phyloP scores from a whole-genome alignment of 495 filamentous ascomycete genomes.

The Tuber borchii region DNA sequence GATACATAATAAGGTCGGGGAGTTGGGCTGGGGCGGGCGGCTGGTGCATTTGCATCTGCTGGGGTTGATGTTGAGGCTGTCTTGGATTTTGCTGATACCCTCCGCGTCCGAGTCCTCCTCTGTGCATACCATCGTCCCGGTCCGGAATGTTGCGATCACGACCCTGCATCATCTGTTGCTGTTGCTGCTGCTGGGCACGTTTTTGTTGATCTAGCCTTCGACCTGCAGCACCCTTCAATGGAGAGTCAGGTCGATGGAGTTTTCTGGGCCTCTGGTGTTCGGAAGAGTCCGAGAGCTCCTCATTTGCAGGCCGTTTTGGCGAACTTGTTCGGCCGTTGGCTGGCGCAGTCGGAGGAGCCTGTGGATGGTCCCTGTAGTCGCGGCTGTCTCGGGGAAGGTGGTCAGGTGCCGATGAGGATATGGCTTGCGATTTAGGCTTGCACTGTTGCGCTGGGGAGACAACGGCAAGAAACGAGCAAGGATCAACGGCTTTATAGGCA shows the following conservation, averaged over 20 bases:
- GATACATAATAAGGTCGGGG: conserved; percentile 71
- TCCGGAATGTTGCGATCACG: conserved; percentile 40
- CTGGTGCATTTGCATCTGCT: conserved; percentile 19
- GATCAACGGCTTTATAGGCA: conserved; percentile 61
- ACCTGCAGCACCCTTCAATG: conserved; percentile 76
- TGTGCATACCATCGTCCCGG: conserved; percentile 14
- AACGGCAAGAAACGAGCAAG: conserved; percentile 70
- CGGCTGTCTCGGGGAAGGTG: conserved; percentile 17
- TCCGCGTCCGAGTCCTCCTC: conserved; percentile 11
- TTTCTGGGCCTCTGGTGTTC: conserved; percentile 64
- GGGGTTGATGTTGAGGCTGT: conserved; percentile 15
- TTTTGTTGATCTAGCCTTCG: conserved; percentile 74
- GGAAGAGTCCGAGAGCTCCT: conserved; percentile 37
- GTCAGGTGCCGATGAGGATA: conserved; percentile 45
- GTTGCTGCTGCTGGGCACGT: conserved; percentile 47
- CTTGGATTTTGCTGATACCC: conserved; percentile 28
- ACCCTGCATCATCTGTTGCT: conserved; percentile 38
- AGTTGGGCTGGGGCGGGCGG: conserved; percentile 51
- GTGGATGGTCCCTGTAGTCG: conserved; percentile 18
- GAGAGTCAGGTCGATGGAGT: conserved; percentile 71
- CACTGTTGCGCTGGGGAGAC: conserved; percentile 72
- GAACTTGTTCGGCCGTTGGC: conserved; percentile 28
- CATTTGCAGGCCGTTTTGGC: conserved; percentile 32
- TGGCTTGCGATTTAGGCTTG: conserved; percentile 54
- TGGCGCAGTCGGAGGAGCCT: conserved; percentile 20